These are phyloP conservation scores for Naganishia friedmannii DNA, from an alignment of 768 basidiomycete genomes.

Conservation along the genomic window DNA sequence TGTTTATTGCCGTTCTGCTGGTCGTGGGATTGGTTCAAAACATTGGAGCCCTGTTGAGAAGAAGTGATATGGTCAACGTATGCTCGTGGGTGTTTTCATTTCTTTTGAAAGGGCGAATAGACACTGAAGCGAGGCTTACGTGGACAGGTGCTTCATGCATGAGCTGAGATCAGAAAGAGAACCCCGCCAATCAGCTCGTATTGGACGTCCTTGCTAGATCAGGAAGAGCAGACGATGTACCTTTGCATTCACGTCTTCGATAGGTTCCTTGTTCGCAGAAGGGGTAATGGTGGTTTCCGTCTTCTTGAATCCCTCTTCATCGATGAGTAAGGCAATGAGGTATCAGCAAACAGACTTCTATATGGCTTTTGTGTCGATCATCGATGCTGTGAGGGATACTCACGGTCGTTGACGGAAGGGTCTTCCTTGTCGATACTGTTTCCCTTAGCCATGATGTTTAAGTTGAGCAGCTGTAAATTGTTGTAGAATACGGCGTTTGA, in stretches of 20 bases:
- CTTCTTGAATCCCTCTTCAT: constrained; percentile 31
- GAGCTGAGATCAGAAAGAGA: neutral
- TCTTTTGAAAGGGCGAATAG: too few relatives aligned
- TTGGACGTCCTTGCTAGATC: too few relatives aligned
- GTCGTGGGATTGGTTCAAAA: constrained; percentile 24
- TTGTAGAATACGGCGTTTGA: neutral
- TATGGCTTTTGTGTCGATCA: neutral
- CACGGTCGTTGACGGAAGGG: constrained; percentile 25
- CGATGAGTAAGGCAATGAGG: neutral
- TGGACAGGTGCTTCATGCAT: constrained; percentile 28
- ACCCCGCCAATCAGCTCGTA: neutral
- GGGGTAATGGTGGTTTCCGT: constrained; percentile 25
- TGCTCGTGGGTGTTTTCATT: too few relatives aligned
- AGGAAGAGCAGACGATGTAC: neutral
- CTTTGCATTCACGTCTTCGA: constrained; percentile 16
- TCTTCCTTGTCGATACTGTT: constrained; percentile 25
- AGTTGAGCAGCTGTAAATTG: neutral
- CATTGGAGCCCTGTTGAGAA: constrained; percentile 12
- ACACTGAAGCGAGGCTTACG: neutral
- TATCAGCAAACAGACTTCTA: neutral
- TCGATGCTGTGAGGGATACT: neutral
- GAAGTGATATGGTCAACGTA: neutral
- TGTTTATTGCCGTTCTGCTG: constrained; percentile 26
- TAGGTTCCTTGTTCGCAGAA: constrained; percentile 28
- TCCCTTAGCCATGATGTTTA: constrained; percentile 19